phyloP scores from a whole-genome alignment of 306 rosid genomes.

The Cicer cuneatum region DNA sequence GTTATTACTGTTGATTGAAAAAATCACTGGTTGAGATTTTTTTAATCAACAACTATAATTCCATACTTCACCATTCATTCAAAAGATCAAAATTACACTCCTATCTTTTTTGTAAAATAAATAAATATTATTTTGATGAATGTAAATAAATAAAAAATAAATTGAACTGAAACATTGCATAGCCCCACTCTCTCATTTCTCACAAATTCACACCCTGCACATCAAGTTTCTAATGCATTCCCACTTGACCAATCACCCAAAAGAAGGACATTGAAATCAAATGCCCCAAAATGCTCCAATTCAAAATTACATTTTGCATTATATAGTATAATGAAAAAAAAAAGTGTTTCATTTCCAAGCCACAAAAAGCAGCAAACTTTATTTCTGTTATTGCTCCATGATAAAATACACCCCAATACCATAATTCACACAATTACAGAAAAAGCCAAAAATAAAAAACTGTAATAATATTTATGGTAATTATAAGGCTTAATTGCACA shows the following conservation, averaged over 20 bases:
- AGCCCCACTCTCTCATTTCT: not conserved
- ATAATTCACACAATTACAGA: not conserved
- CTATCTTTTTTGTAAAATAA: not conserved
- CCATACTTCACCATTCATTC: not conserved
- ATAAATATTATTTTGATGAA: not conserved
- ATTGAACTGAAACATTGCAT: not conserved
- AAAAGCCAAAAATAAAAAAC: not conserved
- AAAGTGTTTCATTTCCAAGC: not conserved
- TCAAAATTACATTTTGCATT: not conserved
- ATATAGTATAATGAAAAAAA: not conserved
- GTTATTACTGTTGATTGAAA: not conserved
- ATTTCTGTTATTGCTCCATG: slow-evolving; percentile 1
- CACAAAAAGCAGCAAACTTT: slow-evolving; percentile 12
- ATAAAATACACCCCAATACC: slow-evolving; percentile 6
- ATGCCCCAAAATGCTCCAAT: not conserved
- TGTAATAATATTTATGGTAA: not conserved
- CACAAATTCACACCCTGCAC: not conserved
- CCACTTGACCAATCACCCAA: too few relatives aligned
- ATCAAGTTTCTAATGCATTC: not conserved
- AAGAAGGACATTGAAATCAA: not conserved
- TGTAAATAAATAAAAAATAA: not conserved
- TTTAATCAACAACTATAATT: not conserved
- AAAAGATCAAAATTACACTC: not conserved
- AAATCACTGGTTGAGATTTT: too few relatives aligned
- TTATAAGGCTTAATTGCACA: not conserved